Evolutionary conservation across 352 stramenopile genomes (phyloP).

Genomic region (Pythium brassicae): DNA sequence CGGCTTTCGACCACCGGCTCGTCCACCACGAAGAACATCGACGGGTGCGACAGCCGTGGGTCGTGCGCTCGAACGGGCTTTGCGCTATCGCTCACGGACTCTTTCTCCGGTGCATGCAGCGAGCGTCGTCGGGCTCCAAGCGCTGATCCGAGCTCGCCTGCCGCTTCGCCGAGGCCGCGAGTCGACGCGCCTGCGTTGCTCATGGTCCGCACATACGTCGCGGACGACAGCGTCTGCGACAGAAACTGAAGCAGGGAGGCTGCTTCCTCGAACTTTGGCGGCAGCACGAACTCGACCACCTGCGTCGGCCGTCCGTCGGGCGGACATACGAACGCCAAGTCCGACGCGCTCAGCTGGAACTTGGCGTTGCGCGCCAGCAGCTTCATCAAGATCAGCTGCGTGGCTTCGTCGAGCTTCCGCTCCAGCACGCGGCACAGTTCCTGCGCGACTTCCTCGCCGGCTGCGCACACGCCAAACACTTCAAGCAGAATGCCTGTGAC

Average conservation of each 20-base stretch:
- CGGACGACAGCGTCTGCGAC: constrained; percentile 50
- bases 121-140: constrained; percentile 7
- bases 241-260: constrained; percentile 48
- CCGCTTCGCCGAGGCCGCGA: neutral
- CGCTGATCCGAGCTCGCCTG: neutral
- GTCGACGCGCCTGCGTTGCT: constrained; percentile 15
- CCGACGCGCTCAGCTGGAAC: constrained; percentile 71
- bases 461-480: constrained; percentile 79
- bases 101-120: neutral
- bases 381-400: constrained; percentile 85
- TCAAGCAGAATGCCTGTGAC: constrained; percentile 62
- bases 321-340: constrained; percentile 77
- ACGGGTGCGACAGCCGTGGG: constrained; percentile 11
- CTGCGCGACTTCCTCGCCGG: constrained; percentile 80
- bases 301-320: constrained; percentile 32
- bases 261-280: constrained; percentile 28
- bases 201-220: constrained; percentile 53
- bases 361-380: constrained; percentile 79
- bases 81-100: neutral
- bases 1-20: neutral
- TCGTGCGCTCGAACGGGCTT: neutral
- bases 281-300: constrained; percentile 40
- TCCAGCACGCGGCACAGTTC: constrained; percentile 78
- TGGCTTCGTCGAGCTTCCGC: constrained; percentile 84
- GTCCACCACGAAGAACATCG: constrained; percentile 13